Conservation (phyloP, 1,284 basidiomycete species). For the Leccinum subrobustum region DNA sequence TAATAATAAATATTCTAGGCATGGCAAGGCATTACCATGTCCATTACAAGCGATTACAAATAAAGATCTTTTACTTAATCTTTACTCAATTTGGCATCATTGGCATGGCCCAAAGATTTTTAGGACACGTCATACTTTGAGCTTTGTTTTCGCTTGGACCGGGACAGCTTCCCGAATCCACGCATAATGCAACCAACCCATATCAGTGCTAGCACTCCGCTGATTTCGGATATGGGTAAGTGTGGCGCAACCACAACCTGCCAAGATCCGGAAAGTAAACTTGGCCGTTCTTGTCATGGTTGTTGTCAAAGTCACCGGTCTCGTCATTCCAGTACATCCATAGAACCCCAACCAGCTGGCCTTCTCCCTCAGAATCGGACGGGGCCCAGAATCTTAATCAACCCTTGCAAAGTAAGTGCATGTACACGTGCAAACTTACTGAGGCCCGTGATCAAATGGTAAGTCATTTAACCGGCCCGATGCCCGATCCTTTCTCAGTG, state of each 20-base stretch:
- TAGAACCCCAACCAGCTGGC: not conserved
- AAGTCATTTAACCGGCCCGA: not conserved
- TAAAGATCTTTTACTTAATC: too few species aligned
- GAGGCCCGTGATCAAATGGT: not conserved
- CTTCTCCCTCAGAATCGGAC: not conserved
- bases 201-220: not conserved
- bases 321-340: not conserved
- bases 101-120: too few species aligned
- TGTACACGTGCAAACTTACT: not conserved
- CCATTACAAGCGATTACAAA: too few species aligned
- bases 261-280: not conserved
- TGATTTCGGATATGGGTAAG: not conserved
- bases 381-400: not conserved
- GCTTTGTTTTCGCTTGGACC: not conserved
- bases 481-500: not conserved
- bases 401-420: not conserved
- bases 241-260: not conserved
- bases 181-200: not conserved
- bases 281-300: not conserved
- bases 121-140: not conserved
- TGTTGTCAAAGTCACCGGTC: not conserved
- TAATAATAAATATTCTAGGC: too few species aligned
- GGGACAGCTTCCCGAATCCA: not conserved
- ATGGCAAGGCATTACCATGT: too few species aligned
- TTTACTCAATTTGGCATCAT: too few species aligned